A percentile compares a stretch with the other conserved stretches of the same genome.
Evolutionary conservation across 495 filamentous ascomycete genomes (phyloP).

Genomic region (Penicillium antarcticum): DNA sequence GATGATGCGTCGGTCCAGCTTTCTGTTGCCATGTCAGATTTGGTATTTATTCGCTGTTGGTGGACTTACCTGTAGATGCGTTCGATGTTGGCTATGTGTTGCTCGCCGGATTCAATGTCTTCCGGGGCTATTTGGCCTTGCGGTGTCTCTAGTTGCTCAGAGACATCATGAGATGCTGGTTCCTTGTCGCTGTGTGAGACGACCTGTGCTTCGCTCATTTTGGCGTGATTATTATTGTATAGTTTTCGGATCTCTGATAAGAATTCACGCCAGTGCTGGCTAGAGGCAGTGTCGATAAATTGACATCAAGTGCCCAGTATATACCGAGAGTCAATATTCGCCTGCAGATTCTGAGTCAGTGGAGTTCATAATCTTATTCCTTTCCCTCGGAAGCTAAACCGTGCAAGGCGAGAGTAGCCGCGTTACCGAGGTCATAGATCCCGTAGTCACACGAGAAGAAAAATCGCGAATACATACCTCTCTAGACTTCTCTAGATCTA

Average conservation of each 20-base stretch:
- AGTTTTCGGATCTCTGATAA: neutral
- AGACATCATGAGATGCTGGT: conserved; percentile 15
- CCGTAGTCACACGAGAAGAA: neutral
- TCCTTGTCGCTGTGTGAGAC: conserved; percentile 16
- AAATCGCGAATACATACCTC: neutral
- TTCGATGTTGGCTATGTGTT: conserved; percentile 35
- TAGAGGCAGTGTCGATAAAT: neutral
- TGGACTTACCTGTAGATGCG: conserved; percentile 37
- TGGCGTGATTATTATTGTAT: neutral
- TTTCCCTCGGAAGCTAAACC: neutral
- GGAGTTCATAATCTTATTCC: neutral
- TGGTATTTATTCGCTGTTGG: neutral
- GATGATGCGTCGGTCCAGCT: conserved; percentile 80
- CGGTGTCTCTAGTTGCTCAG: conserved; percentile 21
- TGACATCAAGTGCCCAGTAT: neutral
- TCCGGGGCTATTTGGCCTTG: conserved; percentile 6
- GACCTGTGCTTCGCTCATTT: conserved; percentile 14
- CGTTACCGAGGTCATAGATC: conserved; percentile 4
- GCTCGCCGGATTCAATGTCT: conserved; percentile 27
- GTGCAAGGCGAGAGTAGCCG: neutral
- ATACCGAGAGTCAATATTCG: neutral
- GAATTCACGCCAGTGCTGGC: neutral
- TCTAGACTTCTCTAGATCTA: neutral
- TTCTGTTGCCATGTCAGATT: conserved; percentile 33
- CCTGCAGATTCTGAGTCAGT: neutral